These are phyloP conservation scores for Paecilomyces formosus DNA, from an alignment of 2,329 filamentous ascomycete genomes.

Conservation along the genomic window DNA sequence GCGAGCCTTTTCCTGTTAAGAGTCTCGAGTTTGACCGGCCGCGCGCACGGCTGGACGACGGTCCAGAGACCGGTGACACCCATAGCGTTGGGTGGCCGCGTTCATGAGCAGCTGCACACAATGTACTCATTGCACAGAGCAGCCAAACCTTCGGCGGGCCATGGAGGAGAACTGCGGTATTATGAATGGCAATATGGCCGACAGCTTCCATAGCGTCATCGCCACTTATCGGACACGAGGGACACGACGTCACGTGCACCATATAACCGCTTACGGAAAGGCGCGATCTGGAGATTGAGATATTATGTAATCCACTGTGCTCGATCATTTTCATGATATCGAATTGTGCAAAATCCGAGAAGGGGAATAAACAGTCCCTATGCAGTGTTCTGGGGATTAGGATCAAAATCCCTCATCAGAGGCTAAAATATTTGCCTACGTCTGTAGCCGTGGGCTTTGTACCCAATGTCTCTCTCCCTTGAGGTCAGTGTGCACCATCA, in stretches of 20 bases:
- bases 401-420: background rate
- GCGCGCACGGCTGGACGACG: constrained; percentile 87
- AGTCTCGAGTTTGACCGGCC: constrained; percentile 91
- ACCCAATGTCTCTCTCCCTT: constrained; percentile 20
- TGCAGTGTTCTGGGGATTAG: background rate
- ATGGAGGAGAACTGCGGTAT: background rate
- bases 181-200: background rate
- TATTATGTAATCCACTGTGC: constrained; percentile 14
- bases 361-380: background rate
- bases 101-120: background rate
- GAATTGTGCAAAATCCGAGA: background rate
- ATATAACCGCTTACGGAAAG: constrained; percentile 12
- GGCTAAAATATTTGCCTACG: background rate
- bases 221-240: background rate
- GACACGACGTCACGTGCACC: constrained; percentile 15
- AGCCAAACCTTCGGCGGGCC: background rate
- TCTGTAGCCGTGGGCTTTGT: background rate
- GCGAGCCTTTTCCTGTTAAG: constrained; percentile 94
- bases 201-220: background rate
- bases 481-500: constrained; percentile 18
- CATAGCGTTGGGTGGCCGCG: constrained; percentile 48
- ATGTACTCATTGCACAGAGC: background rate
- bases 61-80: constrained; percentile 98
- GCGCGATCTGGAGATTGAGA: background rate
- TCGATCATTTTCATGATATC: constrained; percentile 3